These are phyloP conservation scores for Paramyrothecium sp. DNA, from an alignment of 2,329 filamentous ascomycete species.

Conservation along the genomic window DNA sequence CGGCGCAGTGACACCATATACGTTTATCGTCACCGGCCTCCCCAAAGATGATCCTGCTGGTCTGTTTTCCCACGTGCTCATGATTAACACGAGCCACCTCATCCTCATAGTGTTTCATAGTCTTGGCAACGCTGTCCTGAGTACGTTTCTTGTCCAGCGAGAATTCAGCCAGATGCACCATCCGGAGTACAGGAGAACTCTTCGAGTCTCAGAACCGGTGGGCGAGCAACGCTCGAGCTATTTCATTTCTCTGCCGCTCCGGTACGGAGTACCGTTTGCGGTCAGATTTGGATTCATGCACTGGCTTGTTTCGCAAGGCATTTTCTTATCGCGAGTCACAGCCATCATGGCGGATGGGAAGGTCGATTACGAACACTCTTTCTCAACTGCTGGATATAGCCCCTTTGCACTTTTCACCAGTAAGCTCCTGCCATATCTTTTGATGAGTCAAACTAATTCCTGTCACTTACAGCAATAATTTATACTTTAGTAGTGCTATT, in stretches of 20 bases:
- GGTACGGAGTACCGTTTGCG: constrained; percentile 39
- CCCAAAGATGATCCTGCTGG: constrained; percentile 23
- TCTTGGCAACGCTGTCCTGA: constrained; percentile 41
- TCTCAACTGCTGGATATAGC: constrained; percentile 27
- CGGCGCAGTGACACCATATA: constrained; percentile 21
- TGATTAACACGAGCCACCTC: constrained; percentile 47
- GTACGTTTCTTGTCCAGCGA: constrained; percentile 38
- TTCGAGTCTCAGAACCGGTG: constrained; percentile 39
- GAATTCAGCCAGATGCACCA: constrained; percentile 43
- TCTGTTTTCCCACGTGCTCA: constrained; percentile 29
- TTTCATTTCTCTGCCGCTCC: constrained; percentile 42
- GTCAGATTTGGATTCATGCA: constrained; percentile 35
- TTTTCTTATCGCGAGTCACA: constrained; percentile 40
- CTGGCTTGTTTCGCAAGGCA: constrained; percentile 46
- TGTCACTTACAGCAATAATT: constrained; percentile 11
- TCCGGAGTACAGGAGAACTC: constrained; percentile 23
- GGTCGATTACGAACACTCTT: constrained; percentile 20
- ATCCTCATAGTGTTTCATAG: constrained; percentile 45
- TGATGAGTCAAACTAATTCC: neutral
- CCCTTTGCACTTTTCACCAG: constrained; percentile 22
- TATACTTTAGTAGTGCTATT: constrained; percentile 8
- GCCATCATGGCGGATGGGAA: constrained; percentile 19
- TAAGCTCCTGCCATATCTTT: constrained; percentile 10
- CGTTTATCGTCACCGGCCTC: constrained; percentile 21
- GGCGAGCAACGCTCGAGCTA: constrained; percentile 41